These are phyloP conservation scores for Sporothrix dimorphospora DNA, from an alignment of 2,329 filamentous ascomycete species.

Conservation along the genomic window DNA sequence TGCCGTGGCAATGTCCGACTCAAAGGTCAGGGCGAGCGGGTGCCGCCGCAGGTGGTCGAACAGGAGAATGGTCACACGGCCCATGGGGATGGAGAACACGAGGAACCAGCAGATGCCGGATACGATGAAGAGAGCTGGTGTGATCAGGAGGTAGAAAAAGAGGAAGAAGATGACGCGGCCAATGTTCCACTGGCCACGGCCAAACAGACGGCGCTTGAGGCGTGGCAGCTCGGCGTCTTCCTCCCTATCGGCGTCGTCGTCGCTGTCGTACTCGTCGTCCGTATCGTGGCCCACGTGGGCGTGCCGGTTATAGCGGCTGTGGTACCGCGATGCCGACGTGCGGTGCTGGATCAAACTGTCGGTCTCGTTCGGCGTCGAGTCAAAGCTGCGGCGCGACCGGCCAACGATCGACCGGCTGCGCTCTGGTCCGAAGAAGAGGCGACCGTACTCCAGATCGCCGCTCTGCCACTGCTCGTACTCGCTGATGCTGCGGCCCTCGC, in stretches of 20 bases:
- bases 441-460: constrained; percentile 92
- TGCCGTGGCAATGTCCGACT: constrained; percentile 78
- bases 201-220: constrained; percentile 85
- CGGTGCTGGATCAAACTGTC: constrained; percentile 80
- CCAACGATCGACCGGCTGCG: constrained; percentile 79
- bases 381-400: constrained; percentile 82
- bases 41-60: constrained; percentile 91
- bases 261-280: constrained; percentile 23
- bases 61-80: constrained; percentile 86
- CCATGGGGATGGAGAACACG: constrained; percentile 99
- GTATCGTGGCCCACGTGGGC: constrained; percentile 1
- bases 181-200: constrained; percentile 92
- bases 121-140: constrained; percentile 81
- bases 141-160: constrained; percentile 93
- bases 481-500: constrained; percentile 93
- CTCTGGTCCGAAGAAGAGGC: constrained; percentile 91
- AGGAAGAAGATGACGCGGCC: constrained; percentile 94
- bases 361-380: constrained; percentile 81
- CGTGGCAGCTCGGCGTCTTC: constrained; percentile 43
- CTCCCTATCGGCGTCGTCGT: constrained; percentile 10
- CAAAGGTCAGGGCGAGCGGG: constrained; percentile 89
- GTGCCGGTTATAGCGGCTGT: constrained; percentile 1
- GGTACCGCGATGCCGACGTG: not conserved
- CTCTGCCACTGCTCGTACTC: constrained; percentile 99
- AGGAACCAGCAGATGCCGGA: constrained; percentile 92